Evolutionary conservation across 139 green algal species (phyloP), one percentile per base, ranked within the genome.

Genomic region (Spirogloea muscicola): DNA sequence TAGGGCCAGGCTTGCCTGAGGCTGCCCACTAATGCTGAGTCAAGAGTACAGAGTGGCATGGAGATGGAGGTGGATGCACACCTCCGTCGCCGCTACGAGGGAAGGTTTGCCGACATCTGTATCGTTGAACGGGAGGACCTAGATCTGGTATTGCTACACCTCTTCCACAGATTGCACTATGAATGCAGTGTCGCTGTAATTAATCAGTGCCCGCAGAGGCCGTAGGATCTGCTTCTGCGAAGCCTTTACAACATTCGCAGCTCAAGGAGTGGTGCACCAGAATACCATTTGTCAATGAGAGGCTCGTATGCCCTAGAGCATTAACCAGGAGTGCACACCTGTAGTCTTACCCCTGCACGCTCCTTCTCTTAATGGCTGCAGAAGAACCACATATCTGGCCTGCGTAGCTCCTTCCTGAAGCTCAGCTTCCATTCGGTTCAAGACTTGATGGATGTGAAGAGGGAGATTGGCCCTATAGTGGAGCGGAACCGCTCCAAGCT

Each of bases 321-420:
- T 58, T 58, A n/a, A 9, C 5, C 5, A 7, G 48, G n/a, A 58
- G 25, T 25, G 25, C 48, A n/a, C 27, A n/a, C 48, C 7, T 65
- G 13, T 65, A n/a, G n/a, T n/a, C 27, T 25, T 58, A n/a, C 48
- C 27, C 48, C 48, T n/a, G 48, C 7, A 4, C 48, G 25, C n/a
- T 25, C 27, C 48, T 25, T 58, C 48, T 25, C 64, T n/a, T 16
- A 34, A 25, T n/a, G 62, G 10, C 4, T 81, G 78, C 88, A 95
- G 87, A 95, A 96, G 51, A 98, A 98, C 80, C 94, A 98, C 87
- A 84, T 98, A 52, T 90, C 86, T 0, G 94, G 94, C 1, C 76
- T 95, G 3, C 75, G 91, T 79, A 88, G 89, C 21, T 81, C 81
- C 52, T 85, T 96, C 72, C 86, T 98, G 6, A 93, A 94, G 77